Percentiles rank a stretch among this genome's conserved stretches.
These are phyloP conservation scores for Brettanomyces bruxellensis DNA, from an alignment of 805 yeast species.

Conservation along the genomic window DNA sequence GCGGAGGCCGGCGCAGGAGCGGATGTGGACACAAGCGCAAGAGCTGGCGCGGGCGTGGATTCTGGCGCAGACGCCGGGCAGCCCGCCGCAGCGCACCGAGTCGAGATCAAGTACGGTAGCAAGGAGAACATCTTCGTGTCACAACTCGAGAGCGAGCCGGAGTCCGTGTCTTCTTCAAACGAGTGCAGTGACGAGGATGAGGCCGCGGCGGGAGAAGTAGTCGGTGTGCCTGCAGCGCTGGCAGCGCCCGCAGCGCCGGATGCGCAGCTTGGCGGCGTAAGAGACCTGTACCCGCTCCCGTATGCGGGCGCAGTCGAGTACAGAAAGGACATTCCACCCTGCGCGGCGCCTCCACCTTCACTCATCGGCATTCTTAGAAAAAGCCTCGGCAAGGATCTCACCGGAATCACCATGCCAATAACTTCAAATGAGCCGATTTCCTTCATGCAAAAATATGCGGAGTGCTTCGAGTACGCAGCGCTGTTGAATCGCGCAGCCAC, in stretches of 20 bases:
- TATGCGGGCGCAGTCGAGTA: conserved; percentile 35
- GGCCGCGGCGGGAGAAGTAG: background rate
- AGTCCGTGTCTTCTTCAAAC: too few relatives aligned
- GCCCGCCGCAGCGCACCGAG: too few relatives aligned
- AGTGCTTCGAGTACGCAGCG: conserved; percentile 66
- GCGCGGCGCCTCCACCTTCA: conserved; percentile 71
- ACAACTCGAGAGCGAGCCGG: too few relatives aligned
- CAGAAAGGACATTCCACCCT: conserved; percentile 48
- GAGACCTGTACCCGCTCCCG: conserved; percentile 64
- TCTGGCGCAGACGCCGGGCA: background rate
- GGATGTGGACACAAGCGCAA: conserved; percentile 1
- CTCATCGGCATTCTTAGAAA: conserved; percentile 71
- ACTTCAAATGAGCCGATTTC: conserved; percentile 88
- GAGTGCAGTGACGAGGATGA: background rate
- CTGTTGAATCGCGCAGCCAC: conserved; percentile 56
- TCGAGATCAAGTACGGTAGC: too few relatives aligned
- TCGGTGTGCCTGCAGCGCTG: background rate
- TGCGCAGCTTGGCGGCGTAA: background rate
- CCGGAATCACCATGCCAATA: conserved; percentile 87
- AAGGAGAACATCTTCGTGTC: too few relatives aligned
- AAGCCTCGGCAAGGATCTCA: conserved; percentile 85
- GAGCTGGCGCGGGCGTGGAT: background rate
- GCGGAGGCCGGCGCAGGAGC: conserved; percentile 12
- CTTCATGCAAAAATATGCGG: conserved; percentile 71
- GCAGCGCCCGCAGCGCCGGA: background rate